phyloP scores from a whole-genome alignment of 2,329 filamentous ascomycete species.

The Pezicula rhizophila region DNA sequence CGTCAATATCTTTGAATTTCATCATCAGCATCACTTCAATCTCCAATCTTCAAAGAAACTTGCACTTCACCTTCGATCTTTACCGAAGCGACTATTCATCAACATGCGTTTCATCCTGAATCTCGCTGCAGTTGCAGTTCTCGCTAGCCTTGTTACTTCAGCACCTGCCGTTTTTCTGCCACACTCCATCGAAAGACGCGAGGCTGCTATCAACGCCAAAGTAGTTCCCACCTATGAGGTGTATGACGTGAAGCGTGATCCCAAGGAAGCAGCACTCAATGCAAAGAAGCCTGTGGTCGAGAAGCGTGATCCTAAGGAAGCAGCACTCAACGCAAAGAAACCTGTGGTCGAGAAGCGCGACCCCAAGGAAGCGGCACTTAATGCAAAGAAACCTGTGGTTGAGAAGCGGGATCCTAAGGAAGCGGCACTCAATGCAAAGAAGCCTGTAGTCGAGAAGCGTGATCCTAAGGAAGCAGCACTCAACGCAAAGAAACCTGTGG shows the following conservation, averaged over 20 bases:
- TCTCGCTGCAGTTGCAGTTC: neutral
- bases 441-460: no score
- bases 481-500: neutral
- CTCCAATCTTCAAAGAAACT: no score
- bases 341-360: no score
- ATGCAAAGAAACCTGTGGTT: neutral
- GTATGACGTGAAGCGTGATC: neutral
- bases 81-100: neutral
- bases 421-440: no score
- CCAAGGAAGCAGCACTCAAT: neutral
- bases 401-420: no score
- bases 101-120: conserved; percentile 1
- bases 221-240: no score
- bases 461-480: no score
- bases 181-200: neutral
- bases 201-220: neutral
- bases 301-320: neutral
- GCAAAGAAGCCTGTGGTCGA: neutral
- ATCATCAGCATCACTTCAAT: no score
- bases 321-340: neutral
- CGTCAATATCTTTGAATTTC: no score
- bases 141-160: neutral
- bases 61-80: no score
- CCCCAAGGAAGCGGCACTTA: neutral
- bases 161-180: no score